phyloP scores from a whole-genome alignment of 805 yeast species.

The Pichia deserticola region DNA sequence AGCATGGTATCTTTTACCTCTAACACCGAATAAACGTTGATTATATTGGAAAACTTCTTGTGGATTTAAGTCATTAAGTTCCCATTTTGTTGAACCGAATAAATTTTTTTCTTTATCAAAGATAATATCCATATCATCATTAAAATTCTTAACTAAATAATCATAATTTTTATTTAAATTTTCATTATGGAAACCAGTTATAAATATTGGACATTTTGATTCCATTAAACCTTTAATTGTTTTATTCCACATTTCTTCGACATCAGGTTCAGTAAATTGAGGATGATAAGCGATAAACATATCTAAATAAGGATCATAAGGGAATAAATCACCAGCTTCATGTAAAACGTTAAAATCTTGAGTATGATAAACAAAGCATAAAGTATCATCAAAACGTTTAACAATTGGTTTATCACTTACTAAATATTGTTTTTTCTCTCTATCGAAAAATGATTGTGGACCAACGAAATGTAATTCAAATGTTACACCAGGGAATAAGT shows the following conservation, averaged over 20 bases:
- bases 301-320: slow-evolving; percentile 95
- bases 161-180: slow-evolving; percentile 65
- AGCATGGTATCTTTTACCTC: slow-evolving; percentile 97
- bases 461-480: slow-evolving; percentile 91
- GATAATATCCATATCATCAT: slow-evolving; percentile 72
- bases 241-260: slow-evolving; percentile 74
- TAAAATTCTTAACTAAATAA: slow-evolving; percentile 60
- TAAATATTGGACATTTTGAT: slow-evolving; percentile 85
- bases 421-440: slow-evolving; percentile 54
- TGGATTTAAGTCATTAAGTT: slow-evolving; percentile 84
- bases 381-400: slow-evolving; percentile 63
- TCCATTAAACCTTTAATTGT: slow-evolving; percentile 82
- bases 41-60: slow-evolving; percentile 91
- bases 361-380: slow-evolving; percentile 77
- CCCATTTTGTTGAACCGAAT: slow-evolving; percentile 89
- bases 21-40: slow-evolving; percentile 80
- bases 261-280: slow-evolving; percentile 78
- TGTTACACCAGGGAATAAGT: slow-evolving; percentile 71
- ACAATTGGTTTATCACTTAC: slow-evolving; percentile 58
- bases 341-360: slow-evolving; percentile 87
- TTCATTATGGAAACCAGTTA: slow-evolving; percentile 79
- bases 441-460: slow-evolving; percentile 81
- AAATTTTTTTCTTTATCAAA: slow-evolving; percentile 66
- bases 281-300: slow-evolving; percentile 94
- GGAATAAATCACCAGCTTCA: slow-evolving; percentile 91